Conservation (phyloP, 1,284 basidiomycete species). For the Austroboletus novae-zelandiae region DNA sequence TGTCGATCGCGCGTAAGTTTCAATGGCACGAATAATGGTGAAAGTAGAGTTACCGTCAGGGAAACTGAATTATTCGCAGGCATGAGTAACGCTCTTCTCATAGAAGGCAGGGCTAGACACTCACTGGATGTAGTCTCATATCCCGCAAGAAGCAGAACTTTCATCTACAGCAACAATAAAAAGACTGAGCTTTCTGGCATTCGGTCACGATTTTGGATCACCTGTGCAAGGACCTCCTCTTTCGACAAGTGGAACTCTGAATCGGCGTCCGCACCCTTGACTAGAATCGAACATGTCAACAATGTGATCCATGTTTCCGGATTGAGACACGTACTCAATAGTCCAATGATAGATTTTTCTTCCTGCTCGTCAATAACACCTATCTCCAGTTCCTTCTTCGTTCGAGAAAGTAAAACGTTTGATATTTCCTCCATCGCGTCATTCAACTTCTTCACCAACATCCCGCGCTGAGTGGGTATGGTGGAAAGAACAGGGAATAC, state of each 20-base stretch:
- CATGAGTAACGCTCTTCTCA: background rate
- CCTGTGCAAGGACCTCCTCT: conserved; percentile 66
- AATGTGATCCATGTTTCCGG: background rate
- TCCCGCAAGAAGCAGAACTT: conserved; percentile 37
- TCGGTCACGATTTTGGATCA: conserved; percentile 2
- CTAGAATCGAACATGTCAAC: background rate
- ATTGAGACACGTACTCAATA: conserved; percentile 6
- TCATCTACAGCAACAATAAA: conserved; percentile 26
- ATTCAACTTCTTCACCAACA: conserved; percentile 35
- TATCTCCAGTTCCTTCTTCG: conserved; percentile 39
- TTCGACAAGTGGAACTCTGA: conserved; percentile 50
- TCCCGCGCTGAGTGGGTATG: conserved; percentile 42
- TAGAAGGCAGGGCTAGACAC: conserved; percentile 1
- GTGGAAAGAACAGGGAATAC: conserved; percentile 42
- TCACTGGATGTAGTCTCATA: conserved; percentile 42
- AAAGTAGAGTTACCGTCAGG: conserved; percentile 16
- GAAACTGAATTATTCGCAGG: conserved; percentile 15
- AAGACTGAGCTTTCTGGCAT: too few species aligned
- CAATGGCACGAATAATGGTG: background rate
- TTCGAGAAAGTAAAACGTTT: conserved; percentile 38
- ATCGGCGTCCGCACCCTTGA: conserved; percentile 38
- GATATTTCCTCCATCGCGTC: conserved; percentile 32
- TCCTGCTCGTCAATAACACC: conserved; percentile 29
- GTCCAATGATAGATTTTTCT: conserved; percentile 48
- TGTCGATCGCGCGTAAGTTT: background rate